Percentiles rank a stretch among this genome's conserved stretches.
phyloP scores from a whole-genome alignment of 805 yeast genomes.

The Candida dajiaensis region DNA sequence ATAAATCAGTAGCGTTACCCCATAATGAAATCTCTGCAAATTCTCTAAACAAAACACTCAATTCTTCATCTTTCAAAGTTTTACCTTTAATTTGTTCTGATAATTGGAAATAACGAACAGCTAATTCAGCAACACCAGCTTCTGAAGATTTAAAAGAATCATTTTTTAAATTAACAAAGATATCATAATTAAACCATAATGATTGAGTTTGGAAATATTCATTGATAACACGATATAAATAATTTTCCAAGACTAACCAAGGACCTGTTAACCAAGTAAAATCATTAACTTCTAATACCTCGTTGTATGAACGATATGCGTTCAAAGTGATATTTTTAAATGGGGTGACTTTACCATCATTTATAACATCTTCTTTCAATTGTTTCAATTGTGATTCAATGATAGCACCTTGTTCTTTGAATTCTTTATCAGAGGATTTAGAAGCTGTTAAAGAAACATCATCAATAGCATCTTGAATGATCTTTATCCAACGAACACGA shows the following conservation, averaged over 20 bases:
- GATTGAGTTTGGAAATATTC: conserved; percentile 32
- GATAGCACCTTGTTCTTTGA: conserved; percentile 38
- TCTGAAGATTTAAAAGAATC: conserved; percentile 70
- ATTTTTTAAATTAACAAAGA: conserved; percentile 66
- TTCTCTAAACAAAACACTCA: conserved; percentile 66
- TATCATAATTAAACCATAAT: conserved; percentile 52
- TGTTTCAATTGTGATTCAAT: conserved; percentile 37
- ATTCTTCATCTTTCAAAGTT: conserved; percentile 33
- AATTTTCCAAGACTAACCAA: conserved; percentile 87
- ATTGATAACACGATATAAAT: conserved; percentile 66
- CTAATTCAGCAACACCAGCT: conserved; percentile 75
- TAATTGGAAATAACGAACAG: conserved; percentile 51
- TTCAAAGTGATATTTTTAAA: conserved; percentile 34
- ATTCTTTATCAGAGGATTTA: conserved; percentile 16
- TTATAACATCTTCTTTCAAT: conserved; percentile 39
- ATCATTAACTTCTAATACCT: conserved; percentile 30
- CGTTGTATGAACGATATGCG: conserved; percentile 56
- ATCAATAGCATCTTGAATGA: conserved; percentile 58
- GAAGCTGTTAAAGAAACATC: conserved; percentile 40
- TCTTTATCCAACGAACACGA: conserved; percentile 80
- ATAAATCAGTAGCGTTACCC: conserved; percentile 98
- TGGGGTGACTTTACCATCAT: conserved; percentile 36
- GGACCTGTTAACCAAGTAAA: conserved; percentile 79
- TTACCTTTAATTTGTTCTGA: conserved; percentile 22
- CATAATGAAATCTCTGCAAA: conserved; percentile 84